A percentile compares a stretch with the other conserved stretches of the same genome.
Conservation (phyloP, 1,284 basidiomycete genomes). For the Trichosporon faecale region DNA sequence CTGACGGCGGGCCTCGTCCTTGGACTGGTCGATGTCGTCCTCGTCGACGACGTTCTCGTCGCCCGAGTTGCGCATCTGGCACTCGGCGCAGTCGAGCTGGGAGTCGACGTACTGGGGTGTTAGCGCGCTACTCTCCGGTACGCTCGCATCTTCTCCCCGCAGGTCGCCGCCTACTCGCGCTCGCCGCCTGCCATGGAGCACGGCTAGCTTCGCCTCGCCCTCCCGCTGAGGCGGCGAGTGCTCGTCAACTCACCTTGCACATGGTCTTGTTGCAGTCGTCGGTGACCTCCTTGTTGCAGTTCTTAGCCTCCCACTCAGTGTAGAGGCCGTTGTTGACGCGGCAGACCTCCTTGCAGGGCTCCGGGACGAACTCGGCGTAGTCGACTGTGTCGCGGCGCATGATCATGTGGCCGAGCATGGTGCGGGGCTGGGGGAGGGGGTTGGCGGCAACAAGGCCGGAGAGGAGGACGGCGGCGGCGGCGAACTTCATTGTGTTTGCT, state of each 20-base stretch:
- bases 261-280: background rate
- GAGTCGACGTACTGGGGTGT: slow-evolving; percentile 1
- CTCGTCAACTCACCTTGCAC: background rate
- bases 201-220: too few species aligned
- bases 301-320: background rate
- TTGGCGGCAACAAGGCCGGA: background rate
- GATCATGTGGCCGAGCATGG: background rate
- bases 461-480: background rate
- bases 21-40: background rate
- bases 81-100: background rate
- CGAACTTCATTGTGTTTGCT: background rate
- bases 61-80: background rate
- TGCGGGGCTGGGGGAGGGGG: background rate
- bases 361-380: background rate
- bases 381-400: background rate
- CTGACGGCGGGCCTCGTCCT: background rate
- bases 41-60: background rate
- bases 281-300: slow-evolving; percentile 6
- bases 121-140: background rate
- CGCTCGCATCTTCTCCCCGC: too few species aligned
- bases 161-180: too few species aligned
- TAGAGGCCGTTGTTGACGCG: background rate
- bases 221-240: too few species aligned
- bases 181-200: too few species aligned
- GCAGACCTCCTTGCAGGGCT: background rate